phyloP scores from a whole-genome alignment of 1,139 yeast species.

The Geotrichum cucujoidarum region DNA sequence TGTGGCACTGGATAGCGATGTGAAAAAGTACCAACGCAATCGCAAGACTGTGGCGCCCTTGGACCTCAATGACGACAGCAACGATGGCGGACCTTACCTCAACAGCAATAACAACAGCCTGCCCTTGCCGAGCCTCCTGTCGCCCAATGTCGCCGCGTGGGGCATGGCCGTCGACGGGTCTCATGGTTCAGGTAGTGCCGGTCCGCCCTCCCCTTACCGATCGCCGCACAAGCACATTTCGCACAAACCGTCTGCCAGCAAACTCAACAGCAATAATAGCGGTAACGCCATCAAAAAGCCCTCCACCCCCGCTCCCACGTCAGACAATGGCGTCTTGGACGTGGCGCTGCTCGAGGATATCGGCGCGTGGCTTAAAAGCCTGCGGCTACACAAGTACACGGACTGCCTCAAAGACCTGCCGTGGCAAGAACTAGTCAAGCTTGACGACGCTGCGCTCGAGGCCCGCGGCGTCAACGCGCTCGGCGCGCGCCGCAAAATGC shows the following conservation, averaged over 20 bases:
- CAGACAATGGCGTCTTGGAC: slow-evolving; percentile 40
- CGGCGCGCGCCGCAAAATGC: slow-evolving; percentile 88
- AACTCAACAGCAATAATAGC: slow-evolving; percentile 1
- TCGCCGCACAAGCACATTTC: not conserved
- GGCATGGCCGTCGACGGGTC: not conserved
- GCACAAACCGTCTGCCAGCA: not conserved
- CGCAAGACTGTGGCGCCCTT: slow-evolving; percentile 1
- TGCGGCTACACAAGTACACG: slow-evolving; percentile 90
- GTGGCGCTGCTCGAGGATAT: slow-evolving; percentile 64
- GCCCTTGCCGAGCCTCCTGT: slow-evolving; percentile 1
- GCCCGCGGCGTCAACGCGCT: slow-evolving; percentile 82
- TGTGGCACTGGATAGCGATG: slow-evolving; percentile 14
- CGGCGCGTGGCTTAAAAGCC: slow-evolving; percentile 86
- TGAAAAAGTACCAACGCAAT: slow-evolving; percentile 4
- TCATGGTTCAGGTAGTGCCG: too few species aligned
- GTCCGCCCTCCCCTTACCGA: not conserved
- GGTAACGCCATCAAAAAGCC: slow-evolving; percentile 1
- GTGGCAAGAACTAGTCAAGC: slow-evolving; percentile 74
- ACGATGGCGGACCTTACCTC: not conserved
- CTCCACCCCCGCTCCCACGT: not conserved
- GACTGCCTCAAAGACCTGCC: slow-evolving; percentile 67
- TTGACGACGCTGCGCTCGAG: slow-evolving; percentile 65
- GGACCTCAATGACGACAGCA: slow-evolving; percentile 1
- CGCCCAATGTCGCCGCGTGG: not conserved
- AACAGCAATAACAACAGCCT: slow-evolving; percentile 3